A percentile compares a stretch with the other conserved stretches of the same genome.
Evolutionary conservation across 768 basidiomycete species (phyloP).

Genomic region (Suillus hirtellus): DNA sequence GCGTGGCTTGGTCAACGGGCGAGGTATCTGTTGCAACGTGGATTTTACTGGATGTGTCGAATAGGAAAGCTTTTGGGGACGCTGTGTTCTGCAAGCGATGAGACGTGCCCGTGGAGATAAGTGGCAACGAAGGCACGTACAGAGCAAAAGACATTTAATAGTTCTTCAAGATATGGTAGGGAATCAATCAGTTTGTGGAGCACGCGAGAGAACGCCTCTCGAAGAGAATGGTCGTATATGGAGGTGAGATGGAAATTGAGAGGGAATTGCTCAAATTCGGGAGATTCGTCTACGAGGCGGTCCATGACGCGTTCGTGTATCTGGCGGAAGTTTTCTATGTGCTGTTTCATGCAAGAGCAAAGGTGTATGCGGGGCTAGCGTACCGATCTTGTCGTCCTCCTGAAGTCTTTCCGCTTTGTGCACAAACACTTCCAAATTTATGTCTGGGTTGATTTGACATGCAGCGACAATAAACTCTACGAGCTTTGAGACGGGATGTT

Average conservation of each 20-base stretch:
- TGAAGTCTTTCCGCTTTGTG: slow-evolving; percentile 93
- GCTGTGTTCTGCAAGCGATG: slow-evolving; percentile 69
- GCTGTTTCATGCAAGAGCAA: slow-evolving; percentile 6
- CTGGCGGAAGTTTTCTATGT: slow-evolving; percentile 83
- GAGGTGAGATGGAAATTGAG: slow-evolving; percentile 91
- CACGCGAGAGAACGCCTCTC: slow-evolving; percentile 90
- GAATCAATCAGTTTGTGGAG: slow-evolving; percentile 86
- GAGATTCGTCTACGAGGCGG: slow-evolving; percentile 71
- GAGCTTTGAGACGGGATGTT: slow-evolving; percentile 79
- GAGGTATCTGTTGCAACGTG: slow-evolving; percentile 95
- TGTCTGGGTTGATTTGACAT: slow-evolving; percentile 69
- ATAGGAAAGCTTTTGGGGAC: slow-evolving; percentile 91
- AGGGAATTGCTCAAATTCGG: slow-evolving; percentile 76
- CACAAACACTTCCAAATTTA: slow-evolving; percentile 89
- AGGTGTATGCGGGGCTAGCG: slow-evolving; percentile 19
- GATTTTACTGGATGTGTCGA: slow-evolving; percentile 80
- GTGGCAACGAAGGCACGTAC: slow-evolving; percentile 39
- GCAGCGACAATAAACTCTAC: slow-evolving; percentile 81
- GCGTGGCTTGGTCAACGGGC: slow-evolving; percentile 85
- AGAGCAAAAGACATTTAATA: slow-evolving; percentile 83
- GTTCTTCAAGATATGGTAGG: slow-evolving; percentile 81
- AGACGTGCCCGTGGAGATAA: not conserved
- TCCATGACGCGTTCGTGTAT: slow-evolving; percentile 87
- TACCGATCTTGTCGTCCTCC: slow-evolving; percentile 90
- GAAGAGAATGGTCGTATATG: slow-evolving; percentile 88